These are phyloP conservation scores for Saccharomycopsis hybrid DNA, from an alignment of 1,139 yeast genomes.

Conservation along the genomic window DNA sequence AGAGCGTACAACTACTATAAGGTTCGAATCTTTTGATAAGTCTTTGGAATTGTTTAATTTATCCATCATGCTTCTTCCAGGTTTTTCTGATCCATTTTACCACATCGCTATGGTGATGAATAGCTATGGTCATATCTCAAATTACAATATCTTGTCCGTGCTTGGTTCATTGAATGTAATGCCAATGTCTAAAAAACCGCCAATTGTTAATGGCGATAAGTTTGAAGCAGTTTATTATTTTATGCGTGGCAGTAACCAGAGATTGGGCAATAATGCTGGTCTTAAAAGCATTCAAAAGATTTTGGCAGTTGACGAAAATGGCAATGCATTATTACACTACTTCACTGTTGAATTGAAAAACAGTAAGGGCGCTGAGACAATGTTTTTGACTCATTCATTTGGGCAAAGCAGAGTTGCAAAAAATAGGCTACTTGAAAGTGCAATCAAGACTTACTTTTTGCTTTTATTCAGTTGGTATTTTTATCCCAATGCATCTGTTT, in stretches of 20 bases:
- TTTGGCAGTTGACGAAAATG: too few species aligned
- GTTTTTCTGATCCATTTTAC: constrained; percentile 12
- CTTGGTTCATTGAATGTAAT: constrained; percentile 3
- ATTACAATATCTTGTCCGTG: constrained; percentile 4
- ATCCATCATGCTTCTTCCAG: constrained; percentile 10
- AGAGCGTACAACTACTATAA: not conserved
- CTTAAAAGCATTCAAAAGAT: not conserved
- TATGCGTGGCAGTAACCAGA: constrained; percentile 7
- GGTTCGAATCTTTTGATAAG: constrained; percentile 9
- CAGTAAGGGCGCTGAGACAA: not conserved
- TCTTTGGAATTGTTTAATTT: constrained; percentile 10
- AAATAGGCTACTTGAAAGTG: constrained; percentile 3
- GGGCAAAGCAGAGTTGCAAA: not conserved
- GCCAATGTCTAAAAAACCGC: not conserved
- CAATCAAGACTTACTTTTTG: constrained; percentile 7
- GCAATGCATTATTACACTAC: not conserved
- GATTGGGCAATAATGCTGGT: not conserved
- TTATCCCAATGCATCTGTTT: constrained; percentile 3
- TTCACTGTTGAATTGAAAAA: not conserved
- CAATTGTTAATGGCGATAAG: constrained; percentile 12
- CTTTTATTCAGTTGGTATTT: constrained; percentile 15
- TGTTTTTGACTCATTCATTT: not conserved
- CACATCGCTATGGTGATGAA: constrained; percentile 16
- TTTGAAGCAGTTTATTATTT: constrained; percentile 17
- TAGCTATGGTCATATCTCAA: constrained; percentile 9